Evolutionary conservation across 768 basidiomycete genomes (phyloP), one percentile per base, ranked within the genome.

Genomic region (Mycena vulgaris): DNA sequence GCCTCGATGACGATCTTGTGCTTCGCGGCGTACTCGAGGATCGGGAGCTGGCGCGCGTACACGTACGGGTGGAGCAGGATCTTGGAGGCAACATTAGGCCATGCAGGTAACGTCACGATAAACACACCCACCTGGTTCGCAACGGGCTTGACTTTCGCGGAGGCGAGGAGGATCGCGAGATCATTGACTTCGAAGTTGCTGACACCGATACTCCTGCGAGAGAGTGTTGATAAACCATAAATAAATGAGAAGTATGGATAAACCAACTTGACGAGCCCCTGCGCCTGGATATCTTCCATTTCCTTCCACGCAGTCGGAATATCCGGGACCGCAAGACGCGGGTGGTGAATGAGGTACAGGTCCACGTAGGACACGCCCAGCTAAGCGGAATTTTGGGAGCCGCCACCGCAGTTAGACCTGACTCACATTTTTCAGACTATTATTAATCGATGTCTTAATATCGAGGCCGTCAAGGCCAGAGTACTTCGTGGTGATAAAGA

Each of bases 1-100:
- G 89, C 93, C 77, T 94, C 93, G 48, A 89, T 88, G 27, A 89
- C 84, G 57, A 95, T 92, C 19, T 84, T 85, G 63, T 94, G 82
- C 71, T 83, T 78, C 19, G 84, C 81, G 51, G 88, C 86, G 74
- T 83, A 93, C 39, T 88, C 88, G 30, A 95, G 80, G 33, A 91
- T 81, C 0, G 88, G 84, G 2, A 82, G 84, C 72, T 90, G 89
- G 30, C 82, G 73, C 4, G 80, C 78, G 73, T 88, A 87, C 45
- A 92, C 89, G 78, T 95, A 95, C 2, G 93, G 93, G 73, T 94
- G 91, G 14, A 94, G 80, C 17, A 83, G 80, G 70, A 93, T 93
- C 91, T 48, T 93, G 62, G 11, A 63, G n/a, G n/a, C 10, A 27
- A 14, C 45, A 28, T 27, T 39, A 23, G n/a, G 31, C 5, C 27